These are phyloP conservation scores for Podila horticola DNA, from an alignment of 192 early-diverging fungal species.

Conservation along the genomic window DNA sequence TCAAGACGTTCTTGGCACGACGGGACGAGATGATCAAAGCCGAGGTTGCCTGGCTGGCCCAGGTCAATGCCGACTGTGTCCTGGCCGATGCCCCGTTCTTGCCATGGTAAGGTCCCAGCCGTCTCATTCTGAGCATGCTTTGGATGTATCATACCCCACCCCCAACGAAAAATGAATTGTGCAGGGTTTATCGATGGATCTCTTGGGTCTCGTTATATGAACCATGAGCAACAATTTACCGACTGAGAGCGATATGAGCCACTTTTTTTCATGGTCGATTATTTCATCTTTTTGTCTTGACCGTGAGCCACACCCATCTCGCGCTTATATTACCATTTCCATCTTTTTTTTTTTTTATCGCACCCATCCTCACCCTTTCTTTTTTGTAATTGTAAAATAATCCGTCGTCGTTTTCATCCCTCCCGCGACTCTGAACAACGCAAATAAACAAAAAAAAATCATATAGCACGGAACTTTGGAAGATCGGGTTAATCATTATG, in stretches of 20 bases:
- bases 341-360: background rate
- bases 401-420: background rate
- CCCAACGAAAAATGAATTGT: background rate
- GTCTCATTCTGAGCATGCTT: background rate
- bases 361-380: background rate
- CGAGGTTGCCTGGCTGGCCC: constrained; percentile 62
- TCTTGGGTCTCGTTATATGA: too few relatives aligned
- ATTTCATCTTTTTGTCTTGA: constrained; percentile 1
- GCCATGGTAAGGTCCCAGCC: constrained; percentile 56
- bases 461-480: background rate
- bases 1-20: constrained; percentile 56
- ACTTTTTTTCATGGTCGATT: background rate
- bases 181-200: too few relatives aligned
- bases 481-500: background rate
- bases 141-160: background rate
- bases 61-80: constrained; percentile 64
- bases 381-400: background rate
- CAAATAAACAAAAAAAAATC: too few relatives aligned
- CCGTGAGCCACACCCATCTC: too few relatives aligned
- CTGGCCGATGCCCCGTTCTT: constrained; percentile 65
- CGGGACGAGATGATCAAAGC: constrained; percentile 47
- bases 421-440: too few relatives aligned
- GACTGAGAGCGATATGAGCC: too few relatives aligned
- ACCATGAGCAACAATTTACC: too few relatives aligned
- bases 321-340: background rate